Evolutionary conservation across 2,329 filamentous ascomycete genomes (phyloP), one percentile per base, ranked within the genome.

Genomic region (Aspergillus pseudotamarii): DNA sequence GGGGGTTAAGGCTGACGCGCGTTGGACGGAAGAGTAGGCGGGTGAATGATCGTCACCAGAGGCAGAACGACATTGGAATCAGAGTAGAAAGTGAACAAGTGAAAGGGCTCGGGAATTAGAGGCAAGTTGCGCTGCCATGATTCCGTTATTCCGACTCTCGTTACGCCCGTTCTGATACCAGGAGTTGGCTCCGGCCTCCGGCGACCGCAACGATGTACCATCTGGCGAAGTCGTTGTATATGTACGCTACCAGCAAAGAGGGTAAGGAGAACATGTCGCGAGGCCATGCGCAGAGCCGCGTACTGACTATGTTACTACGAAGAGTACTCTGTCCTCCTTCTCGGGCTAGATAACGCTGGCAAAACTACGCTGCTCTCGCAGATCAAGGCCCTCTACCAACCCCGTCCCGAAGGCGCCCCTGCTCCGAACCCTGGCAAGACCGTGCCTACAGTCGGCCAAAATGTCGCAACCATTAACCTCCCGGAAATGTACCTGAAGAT

Each of bases 291-390:
- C n/a, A 32, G 10, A 26, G 6, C 8, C 41, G 32, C 48, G 60
- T 48, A 67, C 54, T 48, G 21, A 43, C 45, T 45, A 54, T 34
- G 2, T 43, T 41, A 41, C 38, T 19, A n/a, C 16, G 6, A 74
- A 95, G 94, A 98, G 83, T 98, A 97, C 84, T 97, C 94, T 26
- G 92, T 97, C 74, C 92, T 98, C 75, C 90, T 98, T 70, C 91
- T 98, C 72, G 95, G 95, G 67, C 91, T 98, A 75, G 95, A 98
- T 84, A 98, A 98, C 77, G 95, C 95, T 65, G 95, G 95, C 79
- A 98, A 98, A 84, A 98, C 95, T 46, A 98, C 95, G 30, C 94
- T 98, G 76, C 93, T 97, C 80, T 93, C 96, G 76, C 94, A 97
- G 79, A 93, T 98, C 79, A 97, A 97, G 81, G 88, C 93, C 60